Conservation (phyloP, 306 rosid genomes). For the Begonia peltatifolia region DNA sequence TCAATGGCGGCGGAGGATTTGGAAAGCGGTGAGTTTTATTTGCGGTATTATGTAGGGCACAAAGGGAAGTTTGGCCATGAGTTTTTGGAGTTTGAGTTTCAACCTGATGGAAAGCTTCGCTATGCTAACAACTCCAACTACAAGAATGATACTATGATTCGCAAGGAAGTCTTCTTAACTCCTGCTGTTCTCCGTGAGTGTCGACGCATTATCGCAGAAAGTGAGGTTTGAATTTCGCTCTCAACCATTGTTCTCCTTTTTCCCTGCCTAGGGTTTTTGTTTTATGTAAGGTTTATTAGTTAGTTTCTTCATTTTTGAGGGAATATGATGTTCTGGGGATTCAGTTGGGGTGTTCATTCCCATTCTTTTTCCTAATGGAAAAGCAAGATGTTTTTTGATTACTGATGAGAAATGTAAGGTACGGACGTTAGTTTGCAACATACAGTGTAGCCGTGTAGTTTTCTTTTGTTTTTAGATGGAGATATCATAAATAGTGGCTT, state of each 20-base stretch:
- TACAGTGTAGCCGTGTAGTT: too few relatives aligned
- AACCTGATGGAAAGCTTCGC: slow-evolving; percentile 87
- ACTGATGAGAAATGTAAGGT: too few relatives aligned
- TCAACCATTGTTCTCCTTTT: too few relatives aligned
- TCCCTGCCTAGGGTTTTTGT: slow-evolving; percentile 7
- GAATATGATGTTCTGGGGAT: too few relatives aligned
- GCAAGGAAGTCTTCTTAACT: slow-evolving; percentile 88
- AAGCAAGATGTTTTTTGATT: too few relatives aligned
- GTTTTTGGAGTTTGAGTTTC: slow-evolving; percentile 87
- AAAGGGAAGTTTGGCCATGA: slow-evolving; percentile 93
- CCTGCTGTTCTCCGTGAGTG: slow-evolving; percentile 95
- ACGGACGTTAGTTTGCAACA: too few relatives aligned
- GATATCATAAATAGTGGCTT: too few relatives aligned
- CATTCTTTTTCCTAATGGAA: too few relatives aligned
- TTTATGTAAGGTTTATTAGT: too few relatives aligned
- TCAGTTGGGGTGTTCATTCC: too few relatives aligned
- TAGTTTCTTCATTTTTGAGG: too few relatives aligned
- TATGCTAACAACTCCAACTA: slow-evolving; percentile 98
- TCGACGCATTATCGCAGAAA: slow-evolving; percentile 78
- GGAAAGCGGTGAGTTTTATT: slow-evolving; percentile 64
- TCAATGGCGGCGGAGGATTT: slow-evolving; percentile 41
- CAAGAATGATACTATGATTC: slow-evolving; percentile 96
- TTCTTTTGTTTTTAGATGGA: too few relatives aligned
- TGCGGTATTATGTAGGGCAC: slow-evolving; percentile 83
- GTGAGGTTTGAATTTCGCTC: slow-evolving; percentile 39